phyloP scores from a whole-genome alignment of 2,329 filamentous ascomycete species.

The Coniochaeta ligniaria region DNA sequence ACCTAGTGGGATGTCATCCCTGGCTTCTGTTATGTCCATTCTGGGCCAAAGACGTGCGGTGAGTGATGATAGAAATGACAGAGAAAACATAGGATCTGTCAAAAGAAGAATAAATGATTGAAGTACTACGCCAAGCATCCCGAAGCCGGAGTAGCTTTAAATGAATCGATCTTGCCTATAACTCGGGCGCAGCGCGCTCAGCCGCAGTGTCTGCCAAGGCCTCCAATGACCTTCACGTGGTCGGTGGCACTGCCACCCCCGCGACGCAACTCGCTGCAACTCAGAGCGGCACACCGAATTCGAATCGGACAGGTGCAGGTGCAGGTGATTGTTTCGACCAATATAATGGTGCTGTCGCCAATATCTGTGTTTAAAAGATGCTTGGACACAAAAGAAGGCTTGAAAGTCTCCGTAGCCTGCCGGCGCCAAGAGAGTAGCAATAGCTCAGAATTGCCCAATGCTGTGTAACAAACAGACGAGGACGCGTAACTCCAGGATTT shows the following conservation, averaged over 20 bases:
- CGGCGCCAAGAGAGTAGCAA: no score
- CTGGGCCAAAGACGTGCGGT: neutral
- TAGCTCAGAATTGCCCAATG: no score
- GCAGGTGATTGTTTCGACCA: neutral
- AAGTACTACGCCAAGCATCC: neutral
- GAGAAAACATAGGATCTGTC: neutral
- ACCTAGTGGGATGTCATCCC: neutral
- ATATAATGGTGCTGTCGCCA: no score
- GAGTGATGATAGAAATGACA: neutral
- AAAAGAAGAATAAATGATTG: neutral
- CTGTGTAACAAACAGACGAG: no score
- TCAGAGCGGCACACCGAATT: neutral
- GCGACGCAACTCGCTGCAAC: neutral
- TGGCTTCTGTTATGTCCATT: neutral
- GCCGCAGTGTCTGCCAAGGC: slow-evolving; percentile 1
- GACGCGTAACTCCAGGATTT: no score
- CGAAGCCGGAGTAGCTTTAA: neutral
- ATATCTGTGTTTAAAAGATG: no score
- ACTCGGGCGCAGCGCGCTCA: neutral
- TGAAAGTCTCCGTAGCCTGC: no score
- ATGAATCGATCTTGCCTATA: neutral
- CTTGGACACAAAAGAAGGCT: no score
- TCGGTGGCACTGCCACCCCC: neutral
- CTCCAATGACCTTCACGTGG: neutral
- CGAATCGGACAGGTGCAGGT: neutral